Base-by-base conservation (phyloP, 225 moss, liverwort and hornwort species). In the Pseudoscleropodium purum region DNA sequence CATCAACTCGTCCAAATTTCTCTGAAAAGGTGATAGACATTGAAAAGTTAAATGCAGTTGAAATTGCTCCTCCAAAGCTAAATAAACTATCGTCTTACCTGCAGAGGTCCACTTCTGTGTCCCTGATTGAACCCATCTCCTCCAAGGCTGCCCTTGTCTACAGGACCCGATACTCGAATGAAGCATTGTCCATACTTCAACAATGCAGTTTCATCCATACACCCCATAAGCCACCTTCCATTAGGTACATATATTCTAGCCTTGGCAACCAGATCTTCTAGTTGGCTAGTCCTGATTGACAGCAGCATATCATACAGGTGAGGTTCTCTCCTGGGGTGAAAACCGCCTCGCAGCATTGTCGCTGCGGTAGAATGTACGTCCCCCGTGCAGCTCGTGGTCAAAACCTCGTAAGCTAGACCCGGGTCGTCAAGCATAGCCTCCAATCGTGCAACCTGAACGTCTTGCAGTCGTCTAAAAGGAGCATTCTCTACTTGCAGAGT, bases 121-220 rank as follows among this genome's bases (percentile, higher is more conserved):
- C 88, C 88, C 84, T 84, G 89, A 51, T 60, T 69, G 76, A 86
- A 89, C 31, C 84, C 84, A 78, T 82, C 84, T 82, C 81, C 91
- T 79, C 80, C 89, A 59, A 89, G 63, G 56, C 65, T 65, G 63
- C 49, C 85, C 69, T 79, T 78, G 20, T 52, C 89, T 10, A 84
- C 84, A 74, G 96, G 93, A 25, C 92, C 90, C 45, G 96, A 94
- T 18, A 95, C 96, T 59, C 90, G 88, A n/a, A 97, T 80, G 81
- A 97, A 99, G 91, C 99, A 99, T 83, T 99, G 92, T 64, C 97
- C 97, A 88, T 99, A 97, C 21, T 91, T n/a, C 39, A 99, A 73
- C 54, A 87, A 75, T 62, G 92, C 95, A 27, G 96, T 95, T 90
- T 99, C 99, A 69, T 99, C 99, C 95, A 99, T 91, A 73, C 94